Percentiles rank a stretch among this genome's conserved stretches.
Evolutionary conservation across 768 basidiomycete genomes (phyloP).

Genomic region (Lactarius pseudohatsudake): DNA sequence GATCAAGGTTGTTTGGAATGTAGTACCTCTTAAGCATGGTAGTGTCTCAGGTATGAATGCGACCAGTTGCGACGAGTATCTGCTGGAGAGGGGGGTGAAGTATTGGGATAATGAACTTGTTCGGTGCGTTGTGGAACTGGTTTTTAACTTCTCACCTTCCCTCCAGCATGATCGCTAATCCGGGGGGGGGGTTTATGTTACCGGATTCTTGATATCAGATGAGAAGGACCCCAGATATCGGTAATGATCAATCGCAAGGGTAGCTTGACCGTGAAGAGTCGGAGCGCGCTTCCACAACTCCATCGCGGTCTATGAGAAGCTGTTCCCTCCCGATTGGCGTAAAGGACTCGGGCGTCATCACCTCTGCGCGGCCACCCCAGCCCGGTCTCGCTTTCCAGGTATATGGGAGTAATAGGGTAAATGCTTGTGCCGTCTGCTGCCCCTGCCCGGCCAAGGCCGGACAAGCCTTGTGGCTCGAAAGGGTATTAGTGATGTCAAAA

Average conservation of each 20-base stretch:
- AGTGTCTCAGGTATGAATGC: background rate
- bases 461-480: background rate
- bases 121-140: background rate
- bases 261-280: background rate
- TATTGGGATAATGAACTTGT: background rate
- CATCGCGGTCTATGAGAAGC: background rate
- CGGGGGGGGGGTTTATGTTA: background rate
- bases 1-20: slow-evolving; percentile 27
- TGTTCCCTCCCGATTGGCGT: background rate
- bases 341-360: background rate
- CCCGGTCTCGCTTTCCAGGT: too few species aligned
- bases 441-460: background rate
- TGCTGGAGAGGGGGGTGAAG: background rate
- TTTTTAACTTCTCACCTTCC: slow-evolving; percentile 1
- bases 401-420: background rate
- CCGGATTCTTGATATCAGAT: slow-evolving; percentile 1
- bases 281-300: background rate
- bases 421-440: background rate
- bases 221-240: background rate
- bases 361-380: background rate
- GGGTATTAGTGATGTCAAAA: background rate
- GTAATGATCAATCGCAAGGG: background rate
- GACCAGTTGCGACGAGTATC: background rate
- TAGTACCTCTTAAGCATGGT: slow-evolving; percentile 19
- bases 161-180: background rate